Percentiles rank a stretch among this genome's conserved stretches.
These are phyloP conservation scores for Pachysolen tannophilus DNA, from an alignment of 805 yeast genomes.

Conservation along the genomic window DNA sequence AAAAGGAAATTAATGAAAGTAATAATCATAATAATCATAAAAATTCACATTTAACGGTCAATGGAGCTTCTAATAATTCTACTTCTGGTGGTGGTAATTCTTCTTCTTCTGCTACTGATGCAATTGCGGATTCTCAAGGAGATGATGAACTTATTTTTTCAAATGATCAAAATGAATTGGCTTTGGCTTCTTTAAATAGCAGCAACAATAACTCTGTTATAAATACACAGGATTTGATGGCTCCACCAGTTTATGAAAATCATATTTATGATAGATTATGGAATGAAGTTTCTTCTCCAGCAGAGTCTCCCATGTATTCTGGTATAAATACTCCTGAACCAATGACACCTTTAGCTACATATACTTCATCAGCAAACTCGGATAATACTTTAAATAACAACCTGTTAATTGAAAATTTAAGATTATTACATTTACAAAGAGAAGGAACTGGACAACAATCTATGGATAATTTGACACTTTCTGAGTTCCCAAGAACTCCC, in stretches of 20 bases:
- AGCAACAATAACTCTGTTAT: constrained; percentile 14
- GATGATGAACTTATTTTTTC: constrained; percentile 28
- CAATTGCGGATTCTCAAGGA: constrained; percentile 9
- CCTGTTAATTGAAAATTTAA: constrained; percentile 42
- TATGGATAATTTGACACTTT: constrained; percentile 8
- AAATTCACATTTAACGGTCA: constrained; percentile 3
- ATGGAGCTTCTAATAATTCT: constrained; percentile 8
- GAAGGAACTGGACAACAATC: constrained; percentile 28
- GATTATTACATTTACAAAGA: constrained; percentile 42
- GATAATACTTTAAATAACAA: constrained; percentile 14
- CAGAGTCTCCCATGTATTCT: constrained; percentile 35
- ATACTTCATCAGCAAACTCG: neutral
- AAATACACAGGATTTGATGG: constrained; percentile 43
- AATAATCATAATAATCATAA: constrained; percentile 10
- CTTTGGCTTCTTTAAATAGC: constrained; percentile 27
- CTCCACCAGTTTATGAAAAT: constrained; percentile 81
- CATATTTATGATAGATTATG: constrained; percentile 78
- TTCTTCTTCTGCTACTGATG: constrained; percentile 4
- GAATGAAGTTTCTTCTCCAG: constrained; percentile 49
- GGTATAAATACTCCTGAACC: constrained; percentile 28
- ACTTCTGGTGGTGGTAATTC: constrained; percentile 24
- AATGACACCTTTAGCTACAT: constrained; percentile 11
- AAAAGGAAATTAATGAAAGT: constrained; percentile 15
- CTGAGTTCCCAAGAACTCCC: constrained; percentile 9
- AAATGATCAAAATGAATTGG: constrained; percentile 24